Evolutionary conservation across 2,329 filamentous ascomycete genomes (phyloP).

Genomic region (Aspergillus phoenicis): DNA sequence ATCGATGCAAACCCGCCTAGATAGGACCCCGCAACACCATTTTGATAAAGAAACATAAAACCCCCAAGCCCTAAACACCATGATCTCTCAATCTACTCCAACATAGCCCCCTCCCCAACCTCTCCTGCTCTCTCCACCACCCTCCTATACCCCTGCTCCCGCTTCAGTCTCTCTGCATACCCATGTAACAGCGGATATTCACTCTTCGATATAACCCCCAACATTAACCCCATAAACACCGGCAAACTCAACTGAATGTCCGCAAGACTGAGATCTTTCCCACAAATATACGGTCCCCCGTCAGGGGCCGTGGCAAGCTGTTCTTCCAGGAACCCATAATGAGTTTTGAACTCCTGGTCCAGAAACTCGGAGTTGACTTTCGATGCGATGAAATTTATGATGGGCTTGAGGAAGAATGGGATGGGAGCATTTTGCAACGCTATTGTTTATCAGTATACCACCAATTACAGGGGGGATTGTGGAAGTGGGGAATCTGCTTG

Average conservation of each 20-base stretch:
- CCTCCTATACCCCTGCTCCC: conserved; percentile 42
- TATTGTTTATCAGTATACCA: conserved; percentile 12
- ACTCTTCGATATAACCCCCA: conserved; percentile 34
- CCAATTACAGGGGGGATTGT: neutral
- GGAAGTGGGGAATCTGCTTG: too few species aligned
- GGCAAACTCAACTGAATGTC: conserved; percentile 54
- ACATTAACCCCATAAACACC: conserved; percentile 34
- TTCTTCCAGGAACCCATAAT: conserved; percentile 49
- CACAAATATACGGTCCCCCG: conserved; percentile 45
- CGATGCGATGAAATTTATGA: conserved; percentile 58
- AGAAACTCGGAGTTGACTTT: conserved; percentile 45
- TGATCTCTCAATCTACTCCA: neutral
- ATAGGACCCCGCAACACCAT: too few species aligned
- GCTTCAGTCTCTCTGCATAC: conserved; percentile 41
- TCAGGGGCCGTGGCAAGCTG: conserved; percentile 47
- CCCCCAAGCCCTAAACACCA: too few species aligned
- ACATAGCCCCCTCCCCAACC: conserved; percentile 37
- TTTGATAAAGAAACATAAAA: too few species aligned
- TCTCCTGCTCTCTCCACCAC: conserved; percentile 40
- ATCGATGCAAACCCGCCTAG: too few species aligned
- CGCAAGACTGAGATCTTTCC: conserved; percentile 46
- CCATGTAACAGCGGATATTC: conserved; percentile 42
- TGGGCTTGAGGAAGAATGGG: conserved; percentile 70
- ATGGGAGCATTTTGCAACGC: conserved; percentile 56
- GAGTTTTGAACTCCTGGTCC: conserved; percentile 42